phyloP scores from a whole-genome alignment of 2,329 filamentous ascomycete genomes.

The Sporothrix humicola region DNA sequence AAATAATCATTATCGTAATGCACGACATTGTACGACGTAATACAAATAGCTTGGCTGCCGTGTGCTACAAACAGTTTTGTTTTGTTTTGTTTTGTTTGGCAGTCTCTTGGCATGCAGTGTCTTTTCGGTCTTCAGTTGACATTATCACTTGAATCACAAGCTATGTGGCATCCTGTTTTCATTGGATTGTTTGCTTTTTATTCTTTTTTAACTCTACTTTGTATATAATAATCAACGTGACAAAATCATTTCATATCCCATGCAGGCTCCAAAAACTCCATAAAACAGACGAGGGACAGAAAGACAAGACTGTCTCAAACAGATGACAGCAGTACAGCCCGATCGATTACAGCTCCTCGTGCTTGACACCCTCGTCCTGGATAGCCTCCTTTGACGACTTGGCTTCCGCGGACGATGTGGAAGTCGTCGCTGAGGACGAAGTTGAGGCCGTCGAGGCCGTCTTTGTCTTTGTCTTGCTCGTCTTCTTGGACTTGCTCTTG shows the following conservation, averaged over 20 bases:
- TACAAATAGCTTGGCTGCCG: constrained; percentile 8
- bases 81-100: constrained; percentile 23
- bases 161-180: constrained; percentile 4
- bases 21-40: neutral
- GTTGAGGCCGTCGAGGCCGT: constrained; percentile 35
- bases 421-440: constrained; percentile 48
- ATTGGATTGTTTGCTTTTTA: neutral
- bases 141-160: neutral
- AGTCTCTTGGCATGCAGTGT: neutral
- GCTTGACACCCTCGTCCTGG: constrained; percentile 41
- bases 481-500: constrained; percentile 36
- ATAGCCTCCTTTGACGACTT: constrained; percentile 36
- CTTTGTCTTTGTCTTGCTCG: constrained; percentile 41
- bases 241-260: neutral
- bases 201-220: neutral
- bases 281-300: neutral
- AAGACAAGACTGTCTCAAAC: neutral
- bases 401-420: constrained; percentile 41
- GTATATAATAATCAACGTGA: neutral
- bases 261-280: constrained; percentile 4
- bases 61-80: neutral
- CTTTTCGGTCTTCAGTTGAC: neutral
- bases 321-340: neutral
- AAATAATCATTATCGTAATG: too few relatives aligned
- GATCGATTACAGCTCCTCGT: constrained; percentile 44